Conservation (phyloP, 2,329 filamentous ascomycete species). For the Fusarium armeniacum region DNA sequence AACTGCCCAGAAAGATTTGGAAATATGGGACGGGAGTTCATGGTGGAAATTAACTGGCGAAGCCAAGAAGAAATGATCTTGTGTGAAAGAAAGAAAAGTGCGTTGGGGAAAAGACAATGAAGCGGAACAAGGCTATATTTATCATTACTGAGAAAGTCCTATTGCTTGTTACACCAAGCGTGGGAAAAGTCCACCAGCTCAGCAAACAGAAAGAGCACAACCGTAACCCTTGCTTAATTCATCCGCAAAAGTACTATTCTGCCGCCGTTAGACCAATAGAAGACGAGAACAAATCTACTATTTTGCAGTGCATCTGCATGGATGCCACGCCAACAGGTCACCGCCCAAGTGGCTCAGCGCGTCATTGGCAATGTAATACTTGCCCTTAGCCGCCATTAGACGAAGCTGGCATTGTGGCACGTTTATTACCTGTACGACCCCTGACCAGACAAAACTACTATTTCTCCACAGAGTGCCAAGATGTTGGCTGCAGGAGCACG, state of each 20-base stretch:
- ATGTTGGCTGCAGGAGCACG: not conserved
- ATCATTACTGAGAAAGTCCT: not conserved
- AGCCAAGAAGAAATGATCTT: accelerated
- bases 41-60: no score
- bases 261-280: not conserved
- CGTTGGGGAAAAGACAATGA: no score
- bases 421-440: no score
- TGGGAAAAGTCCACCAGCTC: not conserved
- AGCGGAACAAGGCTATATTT: no score
- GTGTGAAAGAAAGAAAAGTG: no score
- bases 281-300: constrained; percentile 9
- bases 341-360: not conserved
- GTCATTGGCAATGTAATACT: not conserved
- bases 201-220: not conserved
- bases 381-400: not conserved
- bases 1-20: no score
- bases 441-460: not conserved
- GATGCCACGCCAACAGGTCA: not conserved
- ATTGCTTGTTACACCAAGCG: no score
- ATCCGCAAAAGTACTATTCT: not conserved
- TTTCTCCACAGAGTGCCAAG: not conserved
- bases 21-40: not conserved
- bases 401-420: no score
- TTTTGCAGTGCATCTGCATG: not conserved
- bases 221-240: not conserved